These are phyloP conservation scores for Trifolium fragiferum DNA, from an alignment of 306 rosid genomes.

Conservation along the genomic window DNA sequence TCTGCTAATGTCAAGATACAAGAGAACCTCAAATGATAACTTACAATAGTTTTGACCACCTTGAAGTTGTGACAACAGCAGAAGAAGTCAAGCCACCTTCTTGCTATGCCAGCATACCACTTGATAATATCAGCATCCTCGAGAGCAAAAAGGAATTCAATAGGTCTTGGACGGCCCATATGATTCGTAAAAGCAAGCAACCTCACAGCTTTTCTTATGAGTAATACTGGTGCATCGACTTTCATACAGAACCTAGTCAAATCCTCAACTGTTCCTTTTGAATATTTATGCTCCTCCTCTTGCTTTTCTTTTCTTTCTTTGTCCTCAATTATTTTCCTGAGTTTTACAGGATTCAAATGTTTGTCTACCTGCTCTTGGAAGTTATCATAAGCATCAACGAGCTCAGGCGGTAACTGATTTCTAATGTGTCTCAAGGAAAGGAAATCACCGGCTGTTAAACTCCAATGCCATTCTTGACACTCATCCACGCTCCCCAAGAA, in stretches of 20 bases:
- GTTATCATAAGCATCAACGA: conserved; percentile 75
- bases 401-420: conserved; percentile 73
- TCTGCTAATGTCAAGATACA: conserved; percentile 89
- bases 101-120: conserved; percentile 89
- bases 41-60: conserved; percentile 75
- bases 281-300: conserved; percentile 74
- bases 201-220: conserved; percentile 73
- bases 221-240: conserved; percentile 80
- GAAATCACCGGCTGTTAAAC: conserved; percentile 70
- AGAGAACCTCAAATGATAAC: conserved; percentile 90
- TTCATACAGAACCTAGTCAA: conserved; percentile 78
- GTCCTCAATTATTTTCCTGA: conserved; percentile 60
- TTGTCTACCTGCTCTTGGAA: conserved; percentile 81
- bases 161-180: conserved; percentile 88
- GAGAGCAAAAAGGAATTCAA: conserved; percentile 66
- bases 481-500: conserved; percentile 69
- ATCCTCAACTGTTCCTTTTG: conserved; percentile 73
- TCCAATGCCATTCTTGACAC: conserved; percentile 72
- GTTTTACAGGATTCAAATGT: conserved; percentile 72
- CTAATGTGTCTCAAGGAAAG: conserved; percentile 77
- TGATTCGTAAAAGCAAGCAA: conserved; percentile 82
- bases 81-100: conserved; percentile 87
- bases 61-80: conserved; percentile 90
- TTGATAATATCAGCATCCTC: conserved; percentile 83
- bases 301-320: conserved; percentile 65